Base-by-base conservation (phyloP, 352 stramenopile genomes). In the Phytopythium chamaehyphon region DNA sequence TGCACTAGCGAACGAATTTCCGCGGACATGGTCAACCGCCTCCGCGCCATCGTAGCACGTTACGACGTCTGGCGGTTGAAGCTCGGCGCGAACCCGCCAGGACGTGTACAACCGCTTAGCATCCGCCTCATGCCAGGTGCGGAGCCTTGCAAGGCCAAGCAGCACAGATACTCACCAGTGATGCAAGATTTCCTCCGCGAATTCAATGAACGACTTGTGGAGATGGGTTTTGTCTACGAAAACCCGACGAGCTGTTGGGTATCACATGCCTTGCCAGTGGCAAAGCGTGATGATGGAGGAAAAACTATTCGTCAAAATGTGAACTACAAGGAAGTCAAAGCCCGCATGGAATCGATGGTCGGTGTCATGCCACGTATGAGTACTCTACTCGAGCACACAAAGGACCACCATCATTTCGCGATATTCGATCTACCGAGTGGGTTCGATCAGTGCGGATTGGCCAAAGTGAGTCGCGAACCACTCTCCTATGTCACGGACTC, bases 401-500 rank as follows among this genome's bases (percentile, higher is more conserved):
- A 38, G 12, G 52, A n/a, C 39, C 46, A 36, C 19, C 14, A 10
- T 22, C 36, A 44, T 42, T 61, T 53, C 14, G 55, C 33, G 9
- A 19, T 47, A n/a, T 53, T 56, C 31, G 23, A 51, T 14, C 55
- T 56, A 22, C 45, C 51, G 15, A 51, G 46, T 15, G 33, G 47
- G 0, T 55, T 44, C 6, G 47, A 39, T 40, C 49, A 63, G n/a
- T 21, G 55, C 6, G 9, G 22, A n/a, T 11, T 56, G 10, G 40
- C 33, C 8, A 23, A 55, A 24, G 47, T 4, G 11, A 55, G 40
- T 18, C 28, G 50, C 28, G 45, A 58, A 15, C 44, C 36, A 1
- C 51, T 58, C 0, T 69, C 47, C 3, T 69, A 57, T 10, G 57
- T 54, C 40, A 71, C 58, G 2, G 48, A 71, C 19, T 37, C 44